Evolutionary conservation across 768 basidiomycete species (phyloP).

Genomic region (Lactarius akahatsu): DNA sequence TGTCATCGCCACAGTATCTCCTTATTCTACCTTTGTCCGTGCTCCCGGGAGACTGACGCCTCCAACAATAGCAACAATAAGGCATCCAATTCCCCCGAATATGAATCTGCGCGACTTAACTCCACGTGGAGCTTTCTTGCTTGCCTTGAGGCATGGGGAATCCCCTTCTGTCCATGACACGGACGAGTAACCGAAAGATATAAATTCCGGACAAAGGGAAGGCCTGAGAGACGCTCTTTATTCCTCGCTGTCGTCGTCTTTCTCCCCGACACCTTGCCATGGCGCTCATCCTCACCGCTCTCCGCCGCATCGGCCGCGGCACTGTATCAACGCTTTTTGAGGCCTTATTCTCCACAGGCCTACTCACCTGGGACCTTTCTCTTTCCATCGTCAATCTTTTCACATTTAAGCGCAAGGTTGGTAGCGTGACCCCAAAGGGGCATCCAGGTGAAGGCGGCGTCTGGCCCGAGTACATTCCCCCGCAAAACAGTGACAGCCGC

Average conservation of each 20-base stretch:
- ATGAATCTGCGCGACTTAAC: too few species aligned
- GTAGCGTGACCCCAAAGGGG: slow-evolving; percentile 55
- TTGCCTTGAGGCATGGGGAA: too few species aligned
- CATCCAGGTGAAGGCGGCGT: slow-evolving; percentile 55
- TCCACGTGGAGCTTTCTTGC: too few species aligned
- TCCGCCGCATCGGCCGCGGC: slow-evolving; percentile 25
- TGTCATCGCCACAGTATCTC: too few species aligned
- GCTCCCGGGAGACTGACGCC: too few species aligned
- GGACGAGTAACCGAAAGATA: background rate
- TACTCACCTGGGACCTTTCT: slow-evolving; percentile 52
- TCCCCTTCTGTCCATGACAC: background rate
- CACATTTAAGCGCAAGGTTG: slow-evolving; percentile 48
- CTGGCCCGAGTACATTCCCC: slow-evolving; percentile 67
- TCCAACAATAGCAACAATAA: too few species aligned
- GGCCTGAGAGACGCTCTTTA: too few species aligned
- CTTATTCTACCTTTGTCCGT: too few species aligned
- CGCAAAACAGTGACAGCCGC: slow-evolving; percentile 63
- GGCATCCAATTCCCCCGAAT: too few species aligned
- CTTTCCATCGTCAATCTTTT: slow-evolving; percentile 54
- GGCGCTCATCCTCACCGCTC: slow-evolving; percentile 18
- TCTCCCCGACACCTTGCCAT: background rate
- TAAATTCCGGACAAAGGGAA: too few species aligned
- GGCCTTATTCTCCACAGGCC: slow-evolving; percentile 16
- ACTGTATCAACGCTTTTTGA: slow-evolving; percentile 1
- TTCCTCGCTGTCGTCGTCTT: background rate